These are phyloP conservation scores for Teratosphaeria epicoccoides DNA, from an alignment of 2,329 filamentous ascomycete species.

Conservation along the genomic window DNA sequence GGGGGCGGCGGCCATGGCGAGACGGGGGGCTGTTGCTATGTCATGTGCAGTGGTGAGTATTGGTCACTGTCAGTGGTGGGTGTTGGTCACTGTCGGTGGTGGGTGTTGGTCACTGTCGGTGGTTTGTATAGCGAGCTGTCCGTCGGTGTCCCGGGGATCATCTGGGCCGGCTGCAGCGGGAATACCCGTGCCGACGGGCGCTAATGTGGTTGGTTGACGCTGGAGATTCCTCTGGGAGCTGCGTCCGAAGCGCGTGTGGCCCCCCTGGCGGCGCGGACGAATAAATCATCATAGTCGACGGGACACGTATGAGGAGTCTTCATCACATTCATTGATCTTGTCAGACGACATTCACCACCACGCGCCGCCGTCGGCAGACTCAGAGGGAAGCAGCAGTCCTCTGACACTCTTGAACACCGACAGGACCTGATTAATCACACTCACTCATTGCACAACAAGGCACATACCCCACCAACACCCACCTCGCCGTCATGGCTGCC, in stretches of 20 bases:
- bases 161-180: neutral
- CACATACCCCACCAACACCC: neutral
- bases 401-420: too few relatives aligned
- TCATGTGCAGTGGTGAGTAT: neutral
- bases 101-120: too few relatives aligned
- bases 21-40: neutral
- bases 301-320: too few relatives aligned
- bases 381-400: neutral
- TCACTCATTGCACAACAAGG: neutral
- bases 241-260: neutral
- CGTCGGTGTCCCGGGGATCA: too few relatives aligned
- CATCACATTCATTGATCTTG: neutral
- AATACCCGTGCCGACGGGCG: neutral
- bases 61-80: neutral
- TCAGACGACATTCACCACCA: too few relatives aligned
- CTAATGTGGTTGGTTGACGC: too few relatives aligned
- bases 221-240: too few relatives aligned
- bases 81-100: neutral
- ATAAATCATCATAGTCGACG: too few relatives aligned
- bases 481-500: neutral
- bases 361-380: too few relatives aligned
- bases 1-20: conserved; percentile 22
- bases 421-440: too few relatives aligned
- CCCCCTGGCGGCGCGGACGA: neutral
- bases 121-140: too few relatives aligned